Base-by-base conservation (phyloP, 192 early-diverging fungal genomes). In the Funneliformis mosseae region DNA sequence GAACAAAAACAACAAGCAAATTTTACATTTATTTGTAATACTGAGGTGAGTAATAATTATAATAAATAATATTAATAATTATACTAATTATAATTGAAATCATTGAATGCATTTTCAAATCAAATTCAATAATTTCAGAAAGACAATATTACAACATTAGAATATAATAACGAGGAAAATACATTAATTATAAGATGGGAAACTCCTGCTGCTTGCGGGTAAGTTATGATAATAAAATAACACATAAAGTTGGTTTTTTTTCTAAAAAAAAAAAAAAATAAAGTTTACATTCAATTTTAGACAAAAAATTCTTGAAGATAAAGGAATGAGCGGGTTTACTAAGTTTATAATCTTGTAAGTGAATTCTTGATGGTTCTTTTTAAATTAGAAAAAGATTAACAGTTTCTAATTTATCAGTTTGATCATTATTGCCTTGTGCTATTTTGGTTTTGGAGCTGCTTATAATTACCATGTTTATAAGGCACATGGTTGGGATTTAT, bases 401-500 rank as follows among this genome's bases (percentile, higher is more conserved):
- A n/a, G n/a, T n/a, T n/a, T n/a, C 8, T 68, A 33, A 38, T 69
- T 69, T 41, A 8, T 8, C 21, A 69, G 67, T 4, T 21, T 69
- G 21, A n/a, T 69, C 42, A 28, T 69, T 38, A 39, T 28, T 18
- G 28, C 1, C 7, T 21, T 41, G 21, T 28, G 28, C 12, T 69
- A 69, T 69, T 69, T 69, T 9, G 21, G 28, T 12, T 8, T 69
- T 41, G 67, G 67, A 69, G 18, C 38, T 41, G 67, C 38, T 9
- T 69, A 69, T 39, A 69, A 69, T 42, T 39, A 69, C 8, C 67
- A 69, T 21, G 38, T 18, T 5, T 69, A 69, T 69, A 69, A 41
- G 18, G 28, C 67, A 69, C 67, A 69, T 21, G 67, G 67, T 18
- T 69, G 67, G 67, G 67, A 69, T 69, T 69, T 69, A 43, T 41